Conservation (phyloP, 129 eudicot species). For the Tanacetum coccineum region DNA sequence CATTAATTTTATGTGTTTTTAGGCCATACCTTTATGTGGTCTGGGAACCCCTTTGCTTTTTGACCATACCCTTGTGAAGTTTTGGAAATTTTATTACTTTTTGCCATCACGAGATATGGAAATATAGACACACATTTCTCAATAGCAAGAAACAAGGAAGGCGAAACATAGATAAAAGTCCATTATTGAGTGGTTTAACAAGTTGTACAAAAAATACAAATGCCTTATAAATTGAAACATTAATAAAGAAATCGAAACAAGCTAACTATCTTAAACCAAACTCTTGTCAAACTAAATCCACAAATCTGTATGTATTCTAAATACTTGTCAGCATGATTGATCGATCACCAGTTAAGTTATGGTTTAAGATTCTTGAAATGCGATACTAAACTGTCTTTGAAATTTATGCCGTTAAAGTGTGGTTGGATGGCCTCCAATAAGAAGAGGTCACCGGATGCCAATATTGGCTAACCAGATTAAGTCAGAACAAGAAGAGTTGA, state of each 20-base stretch:
- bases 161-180: not conserved
- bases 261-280: not conserved
- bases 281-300: not conserved
- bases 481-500: conserved; percentile 41
- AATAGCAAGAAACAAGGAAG: not conserved
- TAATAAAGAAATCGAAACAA: not conserved
- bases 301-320: not conserved
- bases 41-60: not conserved
- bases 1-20: not conserved
- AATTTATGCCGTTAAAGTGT: conserved; percentile 40
- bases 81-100: not conserved
- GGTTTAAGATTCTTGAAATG: conserved; percentile 1
- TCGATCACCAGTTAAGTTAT: no score
- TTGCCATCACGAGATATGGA: no score
- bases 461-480: conserved; percentile 62
- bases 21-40: not conserved
- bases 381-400: conserved; percentile 12
- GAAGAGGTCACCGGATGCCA: conserved; percentile 64
- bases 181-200: not conserved
- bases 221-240: not conserved
- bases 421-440: conserved; percentile 97
- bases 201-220: not conserved
- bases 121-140: not conserved
- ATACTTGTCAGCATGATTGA: no score
- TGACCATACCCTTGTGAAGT: not conserved